These are phyloP conservation scores for Cronartium quercuum DNA, from an alignment of 1,284 basidiomycete species.

Conservation along the genomic window DNA sequence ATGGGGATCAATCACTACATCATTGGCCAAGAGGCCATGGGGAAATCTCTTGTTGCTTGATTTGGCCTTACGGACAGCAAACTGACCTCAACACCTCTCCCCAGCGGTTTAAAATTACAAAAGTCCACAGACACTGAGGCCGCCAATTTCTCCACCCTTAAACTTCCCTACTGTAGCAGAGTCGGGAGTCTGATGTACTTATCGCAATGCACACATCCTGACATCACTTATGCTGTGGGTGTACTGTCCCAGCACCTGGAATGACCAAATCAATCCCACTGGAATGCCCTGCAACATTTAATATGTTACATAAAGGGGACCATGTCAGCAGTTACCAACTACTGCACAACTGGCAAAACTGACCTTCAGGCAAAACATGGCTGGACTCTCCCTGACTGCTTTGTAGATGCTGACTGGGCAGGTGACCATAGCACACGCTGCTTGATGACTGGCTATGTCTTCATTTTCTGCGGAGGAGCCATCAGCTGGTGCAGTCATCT, in stretches of 20 bases:
- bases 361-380: no score
- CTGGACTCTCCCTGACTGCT: not conserved
- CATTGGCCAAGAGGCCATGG: no score
- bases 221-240: constrained; percentile 10
- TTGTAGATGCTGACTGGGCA: constrained; percentile 6
- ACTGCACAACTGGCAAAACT: not conserved
- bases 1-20: no score
- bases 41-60: no score
- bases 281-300: not conserved
- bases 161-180: no score
- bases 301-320: not conserved
- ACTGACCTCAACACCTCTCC: no score
- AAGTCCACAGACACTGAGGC: no score
- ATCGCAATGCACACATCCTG: not conserved
- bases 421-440: not conserved
- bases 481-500: not conserved
- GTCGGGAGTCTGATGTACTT: constrained; percentile 1
- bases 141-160: no score
- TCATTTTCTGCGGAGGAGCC: not conserved
- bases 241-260: not conserved
- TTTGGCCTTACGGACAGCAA: no score
- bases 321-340: not conserved
- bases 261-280: constrained; percentile 1
- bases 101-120: no score
- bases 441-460: not conserved